phyloP scores from a whole-genome alignment of 2,329 filamentous ascomycete genomes.

The Alternaria gansuensis region DNA sequence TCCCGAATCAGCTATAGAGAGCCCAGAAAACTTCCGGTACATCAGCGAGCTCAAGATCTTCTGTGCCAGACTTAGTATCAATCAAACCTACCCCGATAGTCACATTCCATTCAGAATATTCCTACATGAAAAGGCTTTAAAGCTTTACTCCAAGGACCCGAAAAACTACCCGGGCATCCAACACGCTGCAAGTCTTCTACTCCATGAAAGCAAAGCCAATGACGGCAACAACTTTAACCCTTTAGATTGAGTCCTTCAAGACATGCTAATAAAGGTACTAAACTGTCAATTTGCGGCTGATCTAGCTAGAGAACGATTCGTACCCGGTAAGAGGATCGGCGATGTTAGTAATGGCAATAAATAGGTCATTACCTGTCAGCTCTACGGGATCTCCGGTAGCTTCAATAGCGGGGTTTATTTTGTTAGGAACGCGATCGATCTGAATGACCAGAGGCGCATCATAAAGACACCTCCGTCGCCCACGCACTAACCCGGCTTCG shows the following conservation, averaged over 20 bases:
- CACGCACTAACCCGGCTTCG: background rate
- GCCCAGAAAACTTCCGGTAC: no score
- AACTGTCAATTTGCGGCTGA: background rate
- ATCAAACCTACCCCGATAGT: background rate
- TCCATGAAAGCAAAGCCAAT: background rate
- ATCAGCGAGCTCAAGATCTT: background rate
- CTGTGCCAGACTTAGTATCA: background rate
- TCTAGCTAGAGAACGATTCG: background rate
- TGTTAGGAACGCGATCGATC: background rate
- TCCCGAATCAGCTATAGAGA: background rate
- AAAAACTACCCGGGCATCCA: background rate
- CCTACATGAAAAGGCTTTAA: background rate
- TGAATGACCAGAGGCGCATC: background rate
- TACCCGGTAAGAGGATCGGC: background rate
- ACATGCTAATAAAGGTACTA: background rate
- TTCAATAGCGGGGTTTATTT: background rate
- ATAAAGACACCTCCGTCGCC: slow-evolving; percentile 2
- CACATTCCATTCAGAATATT: background rate
- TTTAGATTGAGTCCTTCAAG: background rate
- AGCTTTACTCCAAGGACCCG: background rate
- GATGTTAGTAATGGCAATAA: background rate
- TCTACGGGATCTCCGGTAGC: background rate
- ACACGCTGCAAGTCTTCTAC: background rate
- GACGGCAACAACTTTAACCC: background rate
- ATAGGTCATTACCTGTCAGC: background rate